Base-by-base conservation (phyloP, 108 stramenopile genomes). In the Epithemia pelagica region DNA sequence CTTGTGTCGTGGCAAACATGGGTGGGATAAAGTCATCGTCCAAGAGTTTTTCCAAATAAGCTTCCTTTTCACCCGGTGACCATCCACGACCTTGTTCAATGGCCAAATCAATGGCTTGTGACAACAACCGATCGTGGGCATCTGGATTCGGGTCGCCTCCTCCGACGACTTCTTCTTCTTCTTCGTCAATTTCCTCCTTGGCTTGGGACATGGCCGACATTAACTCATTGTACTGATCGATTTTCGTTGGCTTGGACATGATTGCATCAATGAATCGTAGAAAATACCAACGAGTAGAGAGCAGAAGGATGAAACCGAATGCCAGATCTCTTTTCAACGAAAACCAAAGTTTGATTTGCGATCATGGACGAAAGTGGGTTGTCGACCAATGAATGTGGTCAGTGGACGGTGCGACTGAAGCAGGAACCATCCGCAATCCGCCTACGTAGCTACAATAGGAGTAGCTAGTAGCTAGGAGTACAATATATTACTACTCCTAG, bases 21-120 rank as follows among this genome's bases (percentile, higher is more conserved):
- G 93, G 89, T 23, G 90, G 93, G 53, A 95, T 91, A 52, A 81
- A 87, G 60, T 94, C 92, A 64, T 95, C 93, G 60, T 91, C 90
- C 52, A 89, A 64, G n/a, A 91, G 68, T 54, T 77, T 78, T 61
- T 87, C 78, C 68, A 95, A 64, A 61, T 95, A 95, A 22, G 62
- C 86, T 75, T 91, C 88, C 66, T 86, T 80, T 74, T 95, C 90
- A 25, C 79, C 89, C 3, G 85, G 82, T 59, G 81, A 73, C 93
- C 93, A 95, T 32, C 93, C 93, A 67, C 86, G 87, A 30, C 93
- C 93, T 58, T 91, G 82, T 26, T 82, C 63, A 37, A 95, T 76
- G 52, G 93, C 90, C 83, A 91, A 69, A 52, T 78, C 77, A 59
- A 95, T 91, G n/a, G 93, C 93, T 64, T 91, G 67, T 25, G 86